phyloP scores from a whole-genome alignment of 257 asterid genomes.

The Thymus quinquecostatus region DNA sequence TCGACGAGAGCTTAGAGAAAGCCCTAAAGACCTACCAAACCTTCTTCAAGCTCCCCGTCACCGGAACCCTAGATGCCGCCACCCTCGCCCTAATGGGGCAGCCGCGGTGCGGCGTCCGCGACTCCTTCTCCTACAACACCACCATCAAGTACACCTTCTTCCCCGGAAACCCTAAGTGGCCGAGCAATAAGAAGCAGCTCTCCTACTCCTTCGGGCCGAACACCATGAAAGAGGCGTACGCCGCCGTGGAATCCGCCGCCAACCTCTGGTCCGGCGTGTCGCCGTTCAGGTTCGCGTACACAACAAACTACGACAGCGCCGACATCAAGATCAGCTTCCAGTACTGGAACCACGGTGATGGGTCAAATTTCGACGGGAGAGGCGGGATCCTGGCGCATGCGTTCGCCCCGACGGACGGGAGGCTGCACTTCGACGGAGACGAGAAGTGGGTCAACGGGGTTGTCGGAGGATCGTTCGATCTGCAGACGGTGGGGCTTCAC shows the following conservation, averaged over 20 bases:
- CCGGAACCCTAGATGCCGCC: slow-evolving; percentile 24
- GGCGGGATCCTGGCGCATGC: slow-evolving; percentile 38
- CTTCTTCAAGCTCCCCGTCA: slow-evolving; percentile 28
- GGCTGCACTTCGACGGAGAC: slow-evolving; percentile 39
- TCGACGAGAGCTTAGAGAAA: slow-evolving; percentile 27
- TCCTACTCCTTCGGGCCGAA: slow-evolving; percentile 33
- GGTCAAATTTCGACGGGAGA: slow-evolving; percentile 32
- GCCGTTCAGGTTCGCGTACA: slow-evolving; percentile 25
- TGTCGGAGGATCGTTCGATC: slow-evolving; percentile 19
- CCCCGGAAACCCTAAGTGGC: slow-evolving; percentile 32
- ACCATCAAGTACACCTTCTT: slow-evolving; percentile 30
- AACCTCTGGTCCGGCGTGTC: slow-evolving; percentile 23
- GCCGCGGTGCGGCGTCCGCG: slow-evolving; percentile 41
- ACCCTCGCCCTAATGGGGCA: slow-evolving; percentile 17
- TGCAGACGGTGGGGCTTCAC: slow-evolving; percentile 41
- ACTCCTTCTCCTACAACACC: not conserved
- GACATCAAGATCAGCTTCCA: slow-evolving; percentile 39
- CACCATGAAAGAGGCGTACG: not conserved
- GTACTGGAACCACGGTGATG: slow-evolving; percentile 31
- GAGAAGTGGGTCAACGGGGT: slow-evolving; percentile 40
- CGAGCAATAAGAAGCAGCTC: slow-evolving; percentile 12
- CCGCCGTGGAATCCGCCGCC: slow-evolving; percentile 15
- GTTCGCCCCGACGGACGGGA: slow-evolving; percentile 31
- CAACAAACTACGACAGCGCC: slow-evolving; percentile 1
- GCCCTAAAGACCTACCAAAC: slow-evolving; percentile 28